Base-by-base conservation (phyloP, 2,329 filamentous ascomycete genomes). In the Arthrobotrys conoides region DNA sequence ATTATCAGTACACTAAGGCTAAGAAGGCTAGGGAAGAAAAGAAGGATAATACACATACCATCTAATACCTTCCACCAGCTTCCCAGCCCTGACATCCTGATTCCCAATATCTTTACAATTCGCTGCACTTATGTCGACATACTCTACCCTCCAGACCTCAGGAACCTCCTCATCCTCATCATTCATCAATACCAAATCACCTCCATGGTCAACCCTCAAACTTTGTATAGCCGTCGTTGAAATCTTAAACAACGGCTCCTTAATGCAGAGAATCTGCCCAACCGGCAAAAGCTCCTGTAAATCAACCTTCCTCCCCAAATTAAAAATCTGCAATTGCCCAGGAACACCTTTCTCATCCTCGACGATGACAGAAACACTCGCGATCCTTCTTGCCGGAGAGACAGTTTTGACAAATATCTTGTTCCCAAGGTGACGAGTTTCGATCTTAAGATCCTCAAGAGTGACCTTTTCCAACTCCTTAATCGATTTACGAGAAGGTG, bases 171-270 rank as follows among this genome's bases (percentile, higher is more conserved):
- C 73, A 61, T 66, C 73, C 8, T 57, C 44, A 5, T 57, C 61
- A 27, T 71, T 55, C 20, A 78, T 8, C 5, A 78, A 20, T 2
- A 69, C 38, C 61, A 78, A 72, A 65, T 78, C 75, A 1, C 53
- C 51, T 1, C 27, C 24, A 44, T 78, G 75, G 44, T 78, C 75
- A 33, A 78, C 55, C 30, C 75, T 38, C 14, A 78, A 46, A 27
- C 68, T 69, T 9, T 63, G 75, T 1, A 65, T 18, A 1, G 14
- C 38, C 20, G 63, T 72, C 12, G 53, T 61, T 2, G 75, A 78
- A 24, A 72, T 30, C 10, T 41, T 72, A 27, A 53, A 78, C 3
- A 72, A 41, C 8, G 75, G 75, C 38, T 78, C 75, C 44, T 72
- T 78, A 9, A 78, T 9, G n/a, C 44, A 36, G 0, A 78, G 22